Evolutionary conservation across 352 stramenopile genomes (phyloP).

Genomic region (Pythium brachiatum): DNA sequence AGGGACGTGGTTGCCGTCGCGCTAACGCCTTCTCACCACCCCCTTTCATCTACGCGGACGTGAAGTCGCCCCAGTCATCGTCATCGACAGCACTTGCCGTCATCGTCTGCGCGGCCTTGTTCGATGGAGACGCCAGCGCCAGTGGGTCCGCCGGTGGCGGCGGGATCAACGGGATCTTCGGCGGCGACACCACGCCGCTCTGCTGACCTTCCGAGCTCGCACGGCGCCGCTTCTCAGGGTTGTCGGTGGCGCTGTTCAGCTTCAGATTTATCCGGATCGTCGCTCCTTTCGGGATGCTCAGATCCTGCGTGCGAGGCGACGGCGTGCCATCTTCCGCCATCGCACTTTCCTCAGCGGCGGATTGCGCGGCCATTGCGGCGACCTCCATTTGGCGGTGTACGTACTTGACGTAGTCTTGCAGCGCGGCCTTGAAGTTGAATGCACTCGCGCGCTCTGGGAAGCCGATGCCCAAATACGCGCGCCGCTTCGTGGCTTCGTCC

Average conservation of each 20-base stretch:
- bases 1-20: too few relatives aligned
- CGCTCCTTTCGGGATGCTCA: constrained; percentile 65
- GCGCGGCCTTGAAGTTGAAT: constrained; percentile 85
- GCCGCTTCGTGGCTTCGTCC: constrained; percentile 66
- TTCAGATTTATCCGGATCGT: constrained; percentile 84
- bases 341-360: constrained; percentile 2
- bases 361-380: constrained; percentile 24
- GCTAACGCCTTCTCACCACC: too few relatives aligned
- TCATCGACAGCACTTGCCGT: constrained; percentile 46
- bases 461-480: constrained; percentile 76
- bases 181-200: constrained; percentile 25
- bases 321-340: constrained; percentile 14
- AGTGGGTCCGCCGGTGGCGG: constrained; percentile 45
- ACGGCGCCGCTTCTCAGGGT: constrained; percentile 28
- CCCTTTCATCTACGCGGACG: constrained; percentile 52
- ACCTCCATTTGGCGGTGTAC: constrained; percentile 54
- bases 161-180: constrained; percentile 58
- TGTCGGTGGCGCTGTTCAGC: constrained; percentile 25
- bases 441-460: constrained; percentile 72
- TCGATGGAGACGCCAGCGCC: constrained; percentile 23
- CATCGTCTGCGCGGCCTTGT: constrained; percentile 38
- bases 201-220: constrained; percentile 30
- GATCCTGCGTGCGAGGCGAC: constrained; percentile 38
- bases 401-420: constrained; percentile 87
- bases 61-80: constrained; percentile 84